These are phyloP conservation scores for Zygosaccharomyces bisporus DNA, from an alignment of 805 yeast species.

Conservation along the genomic window DNA sequence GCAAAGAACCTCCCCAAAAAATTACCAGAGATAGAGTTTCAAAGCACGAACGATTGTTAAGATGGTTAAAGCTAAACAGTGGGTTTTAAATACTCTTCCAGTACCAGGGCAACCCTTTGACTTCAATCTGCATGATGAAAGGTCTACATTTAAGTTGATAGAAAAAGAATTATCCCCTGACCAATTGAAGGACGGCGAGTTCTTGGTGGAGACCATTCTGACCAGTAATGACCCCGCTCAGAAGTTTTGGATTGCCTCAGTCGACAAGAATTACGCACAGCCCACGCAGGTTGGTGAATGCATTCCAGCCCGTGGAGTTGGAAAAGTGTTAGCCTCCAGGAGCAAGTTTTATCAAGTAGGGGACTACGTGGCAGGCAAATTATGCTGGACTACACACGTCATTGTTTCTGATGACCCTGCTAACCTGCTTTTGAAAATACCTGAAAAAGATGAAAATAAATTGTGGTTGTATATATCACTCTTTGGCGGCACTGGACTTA, in stretches of 20 bases:
- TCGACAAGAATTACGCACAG: conserved; percentile 31
- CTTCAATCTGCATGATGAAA: conserved; percentile 23
- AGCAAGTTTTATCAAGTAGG: conserved; percentile 41
- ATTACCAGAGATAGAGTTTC: no score
- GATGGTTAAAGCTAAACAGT: conserved; percentile 33
- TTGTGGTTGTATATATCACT: conserved; percentile 45
- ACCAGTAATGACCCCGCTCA: conserved; percentile 62
- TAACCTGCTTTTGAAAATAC: conserved; percentile 20
- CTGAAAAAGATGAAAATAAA: conserved; percentile 30
- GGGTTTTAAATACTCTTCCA: conserved; percentile 32
- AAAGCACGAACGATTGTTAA: no score
- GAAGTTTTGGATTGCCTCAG: conserved; percentile 49
- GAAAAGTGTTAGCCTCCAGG: conserved; percentile 47
- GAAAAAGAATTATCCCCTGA: conserved; percentile 21
- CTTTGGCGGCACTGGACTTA: conserved; percentile 55
- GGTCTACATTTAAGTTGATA: conserved; percentile 33
- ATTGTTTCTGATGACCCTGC: conserved; percentile 31
- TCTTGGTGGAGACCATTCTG: conserved; percentile 44
- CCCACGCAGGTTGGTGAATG: conserved; percentile 41
- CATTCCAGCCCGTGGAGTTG: conserved; percentile 50
- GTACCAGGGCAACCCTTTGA: conserved; percentile 27
- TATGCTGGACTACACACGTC: conserved; percentile 49
- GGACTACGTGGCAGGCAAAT: conserved; percentile 39
- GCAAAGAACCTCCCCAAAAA: neutral
- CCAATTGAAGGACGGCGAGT: conserved; percentile 38